Percentiles rank a stretch among this genome's conserved stretches.
Evolutionary conservation across 805 yeast genomes (phyloP).

Genomic region (Yamadazyma olivae): DNA sequence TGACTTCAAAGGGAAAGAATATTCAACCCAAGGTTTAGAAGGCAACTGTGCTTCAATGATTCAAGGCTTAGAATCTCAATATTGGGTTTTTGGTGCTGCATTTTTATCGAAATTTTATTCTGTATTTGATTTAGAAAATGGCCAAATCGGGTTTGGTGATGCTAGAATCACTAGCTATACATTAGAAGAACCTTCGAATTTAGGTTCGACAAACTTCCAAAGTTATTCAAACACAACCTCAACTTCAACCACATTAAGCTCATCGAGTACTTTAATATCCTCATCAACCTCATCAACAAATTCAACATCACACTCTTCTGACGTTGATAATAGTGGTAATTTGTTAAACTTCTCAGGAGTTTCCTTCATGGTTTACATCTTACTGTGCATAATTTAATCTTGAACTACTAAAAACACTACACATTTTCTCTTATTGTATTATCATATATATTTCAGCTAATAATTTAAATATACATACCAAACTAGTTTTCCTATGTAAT

Average conservation of each 20-base stretch:
- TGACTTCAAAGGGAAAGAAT: constrained; percentile 49
- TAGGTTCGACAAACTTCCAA: neutral
- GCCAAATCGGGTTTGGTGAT: constrained; percentile 48
- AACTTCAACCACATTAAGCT: neutral
- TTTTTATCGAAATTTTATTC: constrained; percentile 55
- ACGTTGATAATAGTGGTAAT: neutral
- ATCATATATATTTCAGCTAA: too few relatives aligned
- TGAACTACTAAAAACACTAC: too few relatives aligned
- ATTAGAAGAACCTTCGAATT: constrained; percentile 1
- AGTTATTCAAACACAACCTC: neutral
- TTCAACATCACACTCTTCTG: neutral
- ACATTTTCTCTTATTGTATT: neutral
- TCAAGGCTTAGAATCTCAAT: constrained; percentile 47
- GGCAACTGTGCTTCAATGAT: constrained; percentile 65
- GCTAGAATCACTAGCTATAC: constrained; percentile 12
- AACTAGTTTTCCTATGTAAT: constrained; percentile 34
- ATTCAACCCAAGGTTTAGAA: constrained; percentile 27
- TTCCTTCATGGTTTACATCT: constrained; percentile 6
- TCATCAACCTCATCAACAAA: neutral
- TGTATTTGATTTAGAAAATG: constrained; percentile 53
- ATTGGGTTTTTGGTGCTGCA: constrained; percentile 66
- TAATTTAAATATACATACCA: too few relatives aligned
- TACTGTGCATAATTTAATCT: constrained; percentile 7
- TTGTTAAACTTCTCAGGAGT: neutral
- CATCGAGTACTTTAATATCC: neutral